A percentile compares a stretch with the other conserved stretches of the same genome.
phyloP scores from a whole-genome alignment of 108 stramenopile genomes.

The Licmophora abbreviata region DNA sequence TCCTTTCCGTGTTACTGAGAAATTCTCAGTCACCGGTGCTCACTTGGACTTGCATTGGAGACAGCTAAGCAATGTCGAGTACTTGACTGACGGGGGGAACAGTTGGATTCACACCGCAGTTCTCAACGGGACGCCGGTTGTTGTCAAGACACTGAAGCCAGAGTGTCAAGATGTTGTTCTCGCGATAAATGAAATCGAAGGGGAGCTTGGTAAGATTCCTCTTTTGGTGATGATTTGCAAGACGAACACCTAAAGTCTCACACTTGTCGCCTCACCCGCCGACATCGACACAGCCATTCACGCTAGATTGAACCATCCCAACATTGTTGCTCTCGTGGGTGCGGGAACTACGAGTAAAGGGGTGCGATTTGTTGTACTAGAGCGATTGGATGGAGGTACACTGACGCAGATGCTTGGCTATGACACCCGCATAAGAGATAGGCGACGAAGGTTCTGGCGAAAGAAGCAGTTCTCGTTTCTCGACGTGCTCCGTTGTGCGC shows the following conservation, averaged over 20 bases:
- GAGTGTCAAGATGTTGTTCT: slow-evolving; percentile 83
- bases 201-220: slow-evolving; percentile 44
- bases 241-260: background rate
- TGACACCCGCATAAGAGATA: slow-evolving; percentile 85
- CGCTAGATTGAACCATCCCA: slow-evolving; percentile 64
- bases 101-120: slow-evolving; percentile 90
- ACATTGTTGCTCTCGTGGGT: slow-evolving; percentile 71
- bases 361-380: slow-evolving; percentile 80
- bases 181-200: slow-evolving; percentile 88
- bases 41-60: slow-evolving; percentile 75
- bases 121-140: slow-evolving; percentile 64
- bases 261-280: background rate
- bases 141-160: slow-evolving; percentile 85
- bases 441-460: slow-evolving; percentile 82
- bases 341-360: slow-evolving; percentile 76
- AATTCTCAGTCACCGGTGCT: slow-evolving; percentile 65
- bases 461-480: slow-evolving; percentile 68
- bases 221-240: background rate
- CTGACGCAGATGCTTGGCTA: slow-evolving; percentile 84
- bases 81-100: slow-evolving; percentile 88
- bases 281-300: slow-evolving; percentile 35
- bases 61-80: slow-evolving; percentile 75
- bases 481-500: slow-evolving; percentile 68
- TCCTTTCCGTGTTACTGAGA: slow-evolving; percentile 19
- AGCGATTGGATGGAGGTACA: slow-evolving; percentile 88